These are phyloP conservation scores for Wickerhamomyces xylosicus DNA, from an alignment of 805 yeast genomes.

Conservation along the genomic window DNA sequence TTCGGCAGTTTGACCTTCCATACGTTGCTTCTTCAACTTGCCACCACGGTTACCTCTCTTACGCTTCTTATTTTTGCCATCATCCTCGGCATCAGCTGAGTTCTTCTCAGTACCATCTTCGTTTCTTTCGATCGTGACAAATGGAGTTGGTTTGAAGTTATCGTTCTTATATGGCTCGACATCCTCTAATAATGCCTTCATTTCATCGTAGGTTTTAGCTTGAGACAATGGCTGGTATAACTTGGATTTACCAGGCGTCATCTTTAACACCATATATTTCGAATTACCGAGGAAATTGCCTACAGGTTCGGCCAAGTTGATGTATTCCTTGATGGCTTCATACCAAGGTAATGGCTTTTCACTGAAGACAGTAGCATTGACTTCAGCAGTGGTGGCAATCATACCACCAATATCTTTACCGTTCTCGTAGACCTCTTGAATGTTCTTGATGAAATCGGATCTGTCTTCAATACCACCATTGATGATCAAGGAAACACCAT, in stretches of 20 bases:
- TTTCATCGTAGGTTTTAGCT: slow-evolving; percentile 44
- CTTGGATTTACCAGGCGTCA: slow-evolving; percentile 66
- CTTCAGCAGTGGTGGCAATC: slow-evolving; percentile 89
- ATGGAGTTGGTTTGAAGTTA: background rate
- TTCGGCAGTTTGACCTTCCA: background rate
- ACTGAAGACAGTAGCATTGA: slow-evolving; percentile 71
- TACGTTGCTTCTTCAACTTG: background rate
- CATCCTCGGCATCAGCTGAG: background rate
- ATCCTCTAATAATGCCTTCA: slow-evolving; percentile 21
- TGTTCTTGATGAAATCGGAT: slow-evolving; percentile 33
- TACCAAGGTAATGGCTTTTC: slow-evolving; percentile 38
- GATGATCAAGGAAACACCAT: slow-evolving; percentile 62
- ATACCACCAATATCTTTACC: slow-evolving; percentile 72
- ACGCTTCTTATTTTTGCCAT: slow-evolving; percentile 10
- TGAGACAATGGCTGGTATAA: slow-evolving; percentile 47
- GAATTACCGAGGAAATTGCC: slow-evolving; percentile 64
- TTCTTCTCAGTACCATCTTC: slow-evolving; percentile 1
- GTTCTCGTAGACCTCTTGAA: slow-evolving; percentile 34
- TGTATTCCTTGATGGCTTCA: slow-evolving; percentile 42
- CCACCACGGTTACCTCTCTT: slow-evolving; percentile 4
- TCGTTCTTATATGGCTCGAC: slow-evolving; percentile 10
- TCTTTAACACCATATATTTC: slow-evolving; percentile 69
- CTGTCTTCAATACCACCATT: slow-evolving; percentile 67
- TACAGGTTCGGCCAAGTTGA: slow-evolving; percentile 39
- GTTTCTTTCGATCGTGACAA: background rate